These are phyloP conservation scores for Alternaria longipes DNA, from an alignment of 2,329 filamentous ascomycete species.

Conservation along the genomic window DNA sequence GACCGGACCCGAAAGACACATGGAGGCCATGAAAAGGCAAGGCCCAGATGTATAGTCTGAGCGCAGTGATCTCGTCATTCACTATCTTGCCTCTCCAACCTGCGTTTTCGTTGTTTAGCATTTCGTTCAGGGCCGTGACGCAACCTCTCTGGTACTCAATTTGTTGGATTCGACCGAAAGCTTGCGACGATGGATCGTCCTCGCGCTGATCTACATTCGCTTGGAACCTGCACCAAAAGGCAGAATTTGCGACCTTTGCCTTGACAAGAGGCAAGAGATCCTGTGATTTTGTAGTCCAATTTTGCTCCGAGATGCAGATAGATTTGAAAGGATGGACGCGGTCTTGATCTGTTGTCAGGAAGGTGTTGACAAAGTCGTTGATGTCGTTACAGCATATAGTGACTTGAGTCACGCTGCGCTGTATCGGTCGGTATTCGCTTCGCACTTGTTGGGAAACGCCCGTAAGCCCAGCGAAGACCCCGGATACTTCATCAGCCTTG, in stretches of 20 bases:
- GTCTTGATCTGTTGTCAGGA: neutral
- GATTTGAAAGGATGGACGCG: neutral
- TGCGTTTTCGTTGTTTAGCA: neutral
- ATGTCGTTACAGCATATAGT: neutral
- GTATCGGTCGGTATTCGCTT: constrained; percentile 1
- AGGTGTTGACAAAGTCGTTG: neutral
- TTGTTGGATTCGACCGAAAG: neutral
- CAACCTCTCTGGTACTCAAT: neutral
- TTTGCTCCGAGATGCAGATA: neutral
- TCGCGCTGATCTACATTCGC: neutral
- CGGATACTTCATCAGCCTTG: neutral
- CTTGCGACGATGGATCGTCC: neutral
- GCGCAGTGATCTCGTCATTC: neutral
- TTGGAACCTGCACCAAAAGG: neutral
- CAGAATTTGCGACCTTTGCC: neutral
- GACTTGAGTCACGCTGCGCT: neutral
- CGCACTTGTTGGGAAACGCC: neutral
- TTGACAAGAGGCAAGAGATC: neutral
- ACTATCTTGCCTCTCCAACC: neutral
- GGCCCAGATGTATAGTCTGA: neutral
- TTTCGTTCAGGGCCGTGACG: neutral
- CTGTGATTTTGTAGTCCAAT: neutral
- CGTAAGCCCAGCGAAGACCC: neutral
- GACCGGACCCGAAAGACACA: neutral
- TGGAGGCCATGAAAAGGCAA: neutral